These are phyloP conservation scores for Russula lepida DNA, from an alignment of 768 basidiomycete genomes.

Conservation along the genomic window DNA sequence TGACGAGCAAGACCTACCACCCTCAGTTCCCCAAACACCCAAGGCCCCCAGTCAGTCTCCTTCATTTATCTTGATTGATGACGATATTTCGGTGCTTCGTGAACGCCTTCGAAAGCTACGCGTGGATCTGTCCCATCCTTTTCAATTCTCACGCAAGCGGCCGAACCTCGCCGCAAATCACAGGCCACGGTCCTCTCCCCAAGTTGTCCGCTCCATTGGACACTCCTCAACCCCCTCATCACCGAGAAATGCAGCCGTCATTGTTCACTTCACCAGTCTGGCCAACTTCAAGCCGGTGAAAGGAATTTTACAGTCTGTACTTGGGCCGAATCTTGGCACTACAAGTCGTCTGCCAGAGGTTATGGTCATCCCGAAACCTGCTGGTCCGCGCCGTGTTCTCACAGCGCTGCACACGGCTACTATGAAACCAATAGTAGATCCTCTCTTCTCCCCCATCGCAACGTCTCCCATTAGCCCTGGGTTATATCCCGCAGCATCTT, in stretches of 20 bases:
- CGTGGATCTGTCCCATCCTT: conserved; percentile 41
- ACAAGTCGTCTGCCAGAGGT: conserved; percentile 65
- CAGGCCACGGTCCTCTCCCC: conserved; percentile 73
- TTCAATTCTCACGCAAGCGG: conserved; percentile 45
- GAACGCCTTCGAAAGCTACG: conserved; percentile 64
- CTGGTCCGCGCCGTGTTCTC: conserved; percentile 86
- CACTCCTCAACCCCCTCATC: conserved; percentile 27
- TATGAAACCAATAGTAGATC: conserved; percentile 79
- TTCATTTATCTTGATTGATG: conserved; percentile 88
- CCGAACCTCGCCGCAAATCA: conserved; percentile 61
- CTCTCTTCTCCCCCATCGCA: conserved; percentile 90
- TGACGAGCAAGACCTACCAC: conserved; percentile 14
- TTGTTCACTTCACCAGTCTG: conserved; percentile 88
- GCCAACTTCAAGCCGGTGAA: conserved; percentile 83
- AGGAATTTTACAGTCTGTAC: conserved; percentile 69
- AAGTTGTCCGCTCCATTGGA: conserved; percentile 54
- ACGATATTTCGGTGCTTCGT: conserved; percentile 75
- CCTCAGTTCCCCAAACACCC: conserved; percentile 16
- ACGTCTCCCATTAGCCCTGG: conserved; percentile 83
- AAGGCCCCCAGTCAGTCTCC: conserved; percentile 24
- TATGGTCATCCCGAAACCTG: conserved; percentile 96
- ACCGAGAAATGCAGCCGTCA: conserved; percentile 39
- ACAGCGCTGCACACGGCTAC: conserved; percentile 89
- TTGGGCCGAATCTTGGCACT: conserved; percentile 39
- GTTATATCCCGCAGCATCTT: conserved; percentile 39